phyloP scores from a whole-genome alignment of 2,329 filamentous ascomycete species.

The Teratosphaeria epicoccoides region DNA sequence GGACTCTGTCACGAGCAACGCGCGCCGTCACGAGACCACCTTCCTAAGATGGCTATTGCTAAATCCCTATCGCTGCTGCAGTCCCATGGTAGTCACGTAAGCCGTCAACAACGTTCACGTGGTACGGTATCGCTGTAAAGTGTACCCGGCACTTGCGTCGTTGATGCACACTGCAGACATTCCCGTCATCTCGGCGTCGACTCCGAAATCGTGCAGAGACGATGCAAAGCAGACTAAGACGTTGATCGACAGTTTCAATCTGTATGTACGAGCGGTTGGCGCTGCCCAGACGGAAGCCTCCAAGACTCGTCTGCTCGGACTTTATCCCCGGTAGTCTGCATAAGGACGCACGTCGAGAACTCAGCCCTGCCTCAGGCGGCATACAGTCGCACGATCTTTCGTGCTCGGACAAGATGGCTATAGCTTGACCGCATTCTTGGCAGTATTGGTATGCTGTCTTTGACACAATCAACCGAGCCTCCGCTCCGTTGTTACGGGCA shows the following conservation, averaged over 20 bases:
- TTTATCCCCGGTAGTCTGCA: background rate
- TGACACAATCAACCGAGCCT: too few species aligned
- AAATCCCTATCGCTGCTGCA: background rate
- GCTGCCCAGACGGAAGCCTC: background rate
- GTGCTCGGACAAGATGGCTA: too few species aligned
- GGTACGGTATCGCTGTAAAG: background rate
- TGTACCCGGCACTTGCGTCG: background rate
- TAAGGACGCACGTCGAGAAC: background rate
- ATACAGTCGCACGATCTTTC: background rate
- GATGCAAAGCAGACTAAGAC: too few species aligned
- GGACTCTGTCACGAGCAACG: background rate
- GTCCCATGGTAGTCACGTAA: background rate
- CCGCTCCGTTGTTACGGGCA: too few species aligned
- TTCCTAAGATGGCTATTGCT: background rate
- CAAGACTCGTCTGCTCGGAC: background rate
- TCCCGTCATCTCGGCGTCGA: background rate
- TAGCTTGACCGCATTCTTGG: too few species aligned
- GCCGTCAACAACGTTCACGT: background rate
- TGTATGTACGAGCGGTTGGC: too few species aligned
- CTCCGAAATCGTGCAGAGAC: background rate
- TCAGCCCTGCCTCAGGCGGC: background rate
- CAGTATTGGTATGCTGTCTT: too few species aligned
- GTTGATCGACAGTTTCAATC: too few species aligned
- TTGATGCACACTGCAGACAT: background rate
- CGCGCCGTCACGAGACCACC: background rate